A percentile compares a stretch with the other conserved stretches of the same genome.
Evolutionary conservation across 305 asterid genomes (phyloP).

Genomic region (Solanum hybrid): DNA sequence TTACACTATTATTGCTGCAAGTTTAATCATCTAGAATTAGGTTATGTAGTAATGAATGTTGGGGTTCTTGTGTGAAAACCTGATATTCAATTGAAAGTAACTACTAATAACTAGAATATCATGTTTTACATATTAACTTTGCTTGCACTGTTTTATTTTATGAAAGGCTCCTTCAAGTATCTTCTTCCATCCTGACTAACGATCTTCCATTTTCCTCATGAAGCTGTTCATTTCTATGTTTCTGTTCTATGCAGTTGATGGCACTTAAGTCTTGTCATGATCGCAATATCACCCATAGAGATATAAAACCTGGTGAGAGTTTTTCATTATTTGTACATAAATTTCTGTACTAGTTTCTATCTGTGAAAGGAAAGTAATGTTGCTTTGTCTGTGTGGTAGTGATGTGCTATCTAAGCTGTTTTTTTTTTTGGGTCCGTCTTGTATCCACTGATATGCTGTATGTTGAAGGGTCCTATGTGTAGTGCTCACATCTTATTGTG

Average conservation of each 20-base stretch:
- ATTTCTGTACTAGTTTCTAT: background rate
- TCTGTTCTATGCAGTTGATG: conserved; percentile 50
- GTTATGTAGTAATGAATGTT: background rate
- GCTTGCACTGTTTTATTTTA: background rate
- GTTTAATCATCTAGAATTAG: background rate
- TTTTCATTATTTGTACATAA: background rate
- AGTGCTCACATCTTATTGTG: background rate
- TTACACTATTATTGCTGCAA: background rate
- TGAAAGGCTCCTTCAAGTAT: background rate
- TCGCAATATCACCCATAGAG: conserved; percentile 94
- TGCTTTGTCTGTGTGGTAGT: background rate
- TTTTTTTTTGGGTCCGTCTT: conserved; percentile 11
- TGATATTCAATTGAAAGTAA: background rate
- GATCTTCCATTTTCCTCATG: background rate
- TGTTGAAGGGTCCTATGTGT: background rate
- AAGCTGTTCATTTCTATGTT: conserved; percentile 3
- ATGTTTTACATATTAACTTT: background rate
- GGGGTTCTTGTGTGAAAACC: background rate
- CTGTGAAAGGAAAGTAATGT: background rate
- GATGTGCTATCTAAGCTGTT: conserved; percentile 15
- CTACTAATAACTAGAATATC: background rate
- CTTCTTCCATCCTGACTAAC: background rate
- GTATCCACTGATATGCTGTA: background rate
- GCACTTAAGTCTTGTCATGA: conserved; percentile 92
- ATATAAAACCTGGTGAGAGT: conserved; percentile 88